Conservation (phyloP, 225 moss, liverwort and hornwort genomes). For the Straminergon stramineum region DNA sequence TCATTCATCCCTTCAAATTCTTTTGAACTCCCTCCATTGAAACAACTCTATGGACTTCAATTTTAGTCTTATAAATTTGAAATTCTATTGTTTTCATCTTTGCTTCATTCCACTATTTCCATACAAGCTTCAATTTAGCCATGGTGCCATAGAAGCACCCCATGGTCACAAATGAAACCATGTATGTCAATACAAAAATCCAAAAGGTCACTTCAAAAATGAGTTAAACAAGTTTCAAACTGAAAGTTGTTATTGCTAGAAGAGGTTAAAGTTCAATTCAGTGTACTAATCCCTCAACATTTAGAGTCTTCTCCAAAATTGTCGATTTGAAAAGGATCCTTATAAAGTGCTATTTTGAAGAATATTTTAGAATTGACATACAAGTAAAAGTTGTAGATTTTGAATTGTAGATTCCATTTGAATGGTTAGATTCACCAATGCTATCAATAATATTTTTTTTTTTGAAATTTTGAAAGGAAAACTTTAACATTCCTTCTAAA, state of each 20-base stretch:
- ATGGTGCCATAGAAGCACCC: too few relatives aligned
- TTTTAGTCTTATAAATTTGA: fast-evolving
- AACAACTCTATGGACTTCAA: not conserved
- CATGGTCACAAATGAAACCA: not conserved
- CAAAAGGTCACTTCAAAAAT: not conserved
- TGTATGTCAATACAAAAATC: not conserved
- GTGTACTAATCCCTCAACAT: too few relatives aligned
- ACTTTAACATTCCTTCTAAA: too few relatives aligned
- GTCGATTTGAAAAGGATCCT: too few relatives aligned
- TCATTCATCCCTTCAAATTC: not conserved
- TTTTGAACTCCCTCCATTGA: not conserved
- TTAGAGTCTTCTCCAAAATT: too few relatives aligned
- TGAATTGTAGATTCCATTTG: too few relatives aligned
- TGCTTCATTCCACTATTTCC: not conserved
- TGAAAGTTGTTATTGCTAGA: not conserved
- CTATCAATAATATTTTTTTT: too few relatives aligned
- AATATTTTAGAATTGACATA: too few relatives aligned
- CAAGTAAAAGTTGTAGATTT: too few relatives aligned
- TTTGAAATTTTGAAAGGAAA: too few relatives aligned
- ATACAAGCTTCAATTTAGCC: not conserved
- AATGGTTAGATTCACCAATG: too few relatives aligned
- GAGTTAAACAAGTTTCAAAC: fast-evolving
- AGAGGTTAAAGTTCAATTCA: not conserved
- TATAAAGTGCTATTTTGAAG: too few relatives aligned
- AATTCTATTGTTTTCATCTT: not conserved